phyloP scores from a whole-genome alignment of 768 basidiomycete genomes.

The Calocybe gangraenosa region DNA sequence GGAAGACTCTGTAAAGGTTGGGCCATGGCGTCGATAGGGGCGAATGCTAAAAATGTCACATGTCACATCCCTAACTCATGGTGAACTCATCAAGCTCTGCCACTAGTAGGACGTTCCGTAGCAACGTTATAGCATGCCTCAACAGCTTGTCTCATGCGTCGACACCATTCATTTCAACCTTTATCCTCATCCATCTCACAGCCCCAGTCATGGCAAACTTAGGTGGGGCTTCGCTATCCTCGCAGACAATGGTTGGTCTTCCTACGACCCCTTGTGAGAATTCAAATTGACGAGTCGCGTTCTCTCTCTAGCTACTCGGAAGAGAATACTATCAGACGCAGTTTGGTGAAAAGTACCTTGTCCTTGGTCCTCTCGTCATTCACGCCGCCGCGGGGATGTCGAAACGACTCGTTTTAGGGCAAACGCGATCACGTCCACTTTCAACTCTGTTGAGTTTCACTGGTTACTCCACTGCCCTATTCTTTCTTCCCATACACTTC shows the following conservation, averaged over 20 bases:
- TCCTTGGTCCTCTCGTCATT: constrained; percentile 61
- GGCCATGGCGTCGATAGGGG: too few relatives aligned
- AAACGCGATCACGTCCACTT: constrained; percentile 26
- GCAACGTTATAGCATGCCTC: constrained; percentile 27
- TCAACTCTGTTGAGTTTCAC: constrained; percentile 50
- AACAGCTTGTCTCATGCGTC: constrained; percentile 63
- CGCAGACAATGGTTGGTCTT: constrained; percentile 66
- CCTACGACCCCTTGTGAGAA: background rate
- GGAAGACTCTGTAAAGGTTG: background rate
- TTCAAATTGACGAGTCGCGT: too few relatives aligned
- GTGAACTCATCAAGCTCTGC: too few relatives aligned
- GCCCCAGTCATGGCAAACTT: constrained; percentile 70
- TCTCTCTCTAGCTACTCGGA: constrained; percentile 66
- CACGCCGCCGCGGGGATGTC: constrained; percentile 58
- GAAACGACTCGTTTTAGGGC: constrained; percentile 51
- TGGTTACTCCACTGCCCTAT: constrained; percentile 53
- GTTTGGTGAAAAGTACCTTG: constrained; percentile 62
- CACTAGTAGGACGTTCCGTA: constrained; percentile 2
- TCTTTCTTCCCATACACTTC: constrained; percentile 69
- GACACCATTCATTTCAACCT: constrained; percentile 73
- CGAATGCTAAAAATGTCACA: too few relatives aligned
- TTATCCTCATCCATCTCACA: constrained; percentile 74
- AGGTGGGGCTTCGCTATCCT: constrained; percentile 65
- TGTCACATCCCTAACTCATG: too few relatives aligned
- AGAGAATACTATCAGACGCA: constrained; percentile 82